Evolutionary conservation across 2,329 filamentous ascomycete species (phyloP), one percentile per base, ranked within the genome.

Genomic region (Dactylellina leptospora): DNA sequence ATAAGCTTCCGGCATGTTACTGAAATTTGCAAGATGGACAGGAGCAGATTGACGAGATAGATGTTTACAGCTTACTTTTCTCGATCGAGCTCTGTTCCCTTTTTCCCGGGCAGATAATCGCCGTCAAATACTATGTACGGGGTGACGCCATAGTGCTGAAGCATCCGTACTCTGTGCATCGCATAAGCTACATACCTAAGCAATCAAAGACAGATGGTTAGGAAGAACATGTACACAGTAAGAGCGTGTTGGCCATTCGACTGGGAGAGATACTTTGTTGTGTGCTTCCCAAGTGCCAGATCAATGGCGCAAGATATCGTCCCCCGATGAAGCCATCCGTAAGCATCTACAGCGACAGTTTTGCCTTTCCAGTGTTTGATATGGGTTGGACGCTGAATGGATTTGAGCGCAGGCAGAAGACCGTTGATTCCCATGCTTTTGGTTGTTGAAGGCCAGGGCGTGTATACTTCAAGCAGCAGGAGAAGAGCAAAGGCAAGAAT

Each of bases 61-160:
- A n/a, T n/a, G n/a, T n/a, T n/a, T n/a, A n/a, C n/a, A n/a, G n/a
- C n/a, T n/a, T 64, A 75, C 74, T 48, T 70, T 64, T 75, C 75
- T 62, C 76, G 86, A 11, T 90, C 88, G 28, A 86, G 85, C 79
- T 99, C 95, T 0, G 93, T 97, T 25, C 85, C 86, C 13, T 91
- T 89, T 80, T 99, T 99, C 83, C 93, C 96, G 28, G 95, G 95
- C 22, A 99, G 85, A 78, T 90, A 92, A 78, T 97, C 95, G 74
- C 95, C 95, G 81, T 99, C 95, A 79, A 99, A 99, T 33, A 99
- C 90, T 61, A 99, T 82, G 79, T 96, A 99, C 0, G 95, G 95
- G n/a, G 85, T 96, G 40, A 97, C 87, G 22, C 93, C 93, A 79
- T 96, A 97, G 80, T 96, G 90, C 74, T 92, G 86, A 66, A 96